Percentiles rank a stretch among this genome's conserved stretches.
phyloP scores from a whole-genome alignment of 2,329 filamentous ascomycete species.

The Zymoseptoria crescenta region DNA sequence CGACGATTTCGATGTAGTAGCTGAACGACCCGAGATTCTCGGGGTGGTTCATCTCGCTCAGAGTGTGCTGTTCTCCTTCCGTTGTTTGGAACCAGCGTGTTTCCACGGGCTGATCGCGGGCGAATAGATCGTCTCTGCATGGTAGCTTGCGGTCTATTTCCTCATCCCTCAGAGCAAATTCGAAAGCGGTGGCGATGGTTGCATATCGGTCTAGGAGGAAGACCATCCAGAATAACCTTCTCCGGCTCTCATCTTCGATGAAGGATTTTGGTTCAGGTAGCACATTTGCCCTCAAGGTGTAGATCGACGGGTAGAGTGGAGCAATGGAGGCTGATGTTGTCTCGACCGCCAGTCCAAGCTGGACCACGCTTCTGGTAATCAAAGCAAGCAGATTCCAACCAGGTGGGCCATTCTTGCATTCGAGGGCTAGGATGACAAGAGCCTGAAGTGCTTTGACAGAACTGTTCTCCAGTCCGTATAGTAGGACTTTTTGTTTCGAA shows the following conservation, averaged over 20 bases:
- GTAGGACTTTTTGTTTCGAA: conserved; percentile 76
- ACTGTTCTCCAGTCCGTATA: conserved; percentile 83
- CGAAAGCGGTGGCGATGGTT: conserved; percentile 83
- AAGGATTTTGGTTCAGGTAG: conserved; percentile 76
- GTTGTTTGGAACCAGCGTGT: conserved; percentile 67
- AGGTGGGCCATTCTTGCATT: conserved; percentile 80
- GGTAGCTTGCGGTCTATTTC: conserved; percentile 83
- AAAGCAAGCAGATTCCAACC: conserved; percentile 88
- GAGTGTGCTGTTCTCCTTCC: conserved; percentile 46
- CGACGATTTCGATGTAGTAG: conserved; percentile 83
- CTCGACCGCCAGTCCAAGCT: conserved; percentile 78
- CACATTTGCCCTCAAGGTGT: conserved; percentile 77
- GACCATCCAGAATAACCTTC: conserved; percentile 88
- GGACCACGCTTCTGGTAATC: conserved; percentile 81
- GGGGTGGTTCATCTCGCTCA: conserved; percentile 49
- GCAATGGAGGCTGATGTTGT: conserved; percentile 70
- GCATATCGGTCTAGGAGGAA: conserved; percentile 86
- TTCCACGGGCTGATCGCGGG: conserved; percentile 74
- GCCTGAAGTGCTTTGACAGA: conserved; percentile 84
- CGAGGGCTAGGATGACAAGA: conserved; percentile 75
- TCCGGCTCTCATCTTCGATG: conserved; percentile 79
- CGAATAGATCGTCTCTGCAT: conserved; percentile 79
- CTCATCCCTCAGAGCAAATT: conserved; percentile 80
- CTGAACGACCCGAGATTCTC: conserved; percentile 83
- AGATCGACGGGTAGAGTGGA: conserved; percentile 76